phyloP scores from a whole-genome alignment of 371 early-diverging fungal species.

The Syncephalastrum racemosum region DNA sequence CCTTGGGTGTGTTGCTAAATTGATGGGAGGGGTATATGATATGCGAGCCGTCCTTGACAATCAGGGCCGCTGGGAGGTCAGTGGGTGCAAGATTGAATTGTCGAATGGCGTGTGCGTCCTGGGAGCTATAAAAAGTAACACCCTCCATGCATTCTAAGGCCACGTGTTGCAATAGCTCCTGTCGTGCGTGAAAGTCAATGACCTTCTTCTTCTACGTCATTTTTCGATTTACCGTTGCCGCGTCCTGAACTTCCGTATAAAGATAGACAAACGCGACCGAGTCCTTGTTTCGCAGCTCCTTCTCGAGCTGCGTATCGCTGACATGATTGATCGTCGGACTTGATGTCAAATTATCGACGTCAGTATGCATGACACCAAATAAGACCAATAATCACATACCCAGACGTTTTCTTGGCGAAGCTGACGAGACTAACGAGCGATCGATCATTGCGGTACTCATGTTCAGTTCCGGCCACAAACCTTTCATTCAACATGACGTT shows the following conservation, averaged over 20 bases:
- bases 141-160: conserved; percentile 22
- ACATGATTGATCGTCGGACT: conserved; percentile 31
- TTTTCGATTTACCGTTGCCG: conserved; percentile 11
- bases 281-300: conserved; percentile 17
- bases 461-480: conserved; percentile 35
- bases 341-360: conserved; percentile 1
- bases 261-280: conserved; percentile 38
- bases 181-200: not conserved
- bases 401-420: conserved; percentile 46
- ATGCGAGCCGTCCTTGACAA: conserved; percentile 35
- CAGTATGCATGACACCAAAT: conserved; percentile 3
- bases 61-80: conserved; percentile 31
- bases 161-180: conserved; percentile 28
- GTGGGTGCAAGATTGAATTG: conserved; percentile 21
- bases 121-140: conserved; percentile 31
- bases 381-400: conserved; percentile 16
- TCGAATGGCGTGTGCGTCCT: conserved; percentile 25
- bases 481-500: conserved; percentile 7
- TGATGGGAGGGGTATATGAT: conserved; percentile 24
- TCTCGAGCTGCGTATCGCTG: conserved; percentile 16
- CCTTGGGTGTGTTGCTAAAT: conserved; percentile 25
- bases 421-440: conserved; percentile 46
- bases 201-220: not conserved
- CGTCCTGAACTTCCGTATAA: conserved; percentile 20
- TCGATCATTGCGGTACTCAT: conserved; percentile 55